A percentile compares a stretch with the other conserved stretches of the same genome.
phyloP scores from a whole-genome alignment of 495 filamentous ascomycete species.

The Darksidea phi region DNA sequence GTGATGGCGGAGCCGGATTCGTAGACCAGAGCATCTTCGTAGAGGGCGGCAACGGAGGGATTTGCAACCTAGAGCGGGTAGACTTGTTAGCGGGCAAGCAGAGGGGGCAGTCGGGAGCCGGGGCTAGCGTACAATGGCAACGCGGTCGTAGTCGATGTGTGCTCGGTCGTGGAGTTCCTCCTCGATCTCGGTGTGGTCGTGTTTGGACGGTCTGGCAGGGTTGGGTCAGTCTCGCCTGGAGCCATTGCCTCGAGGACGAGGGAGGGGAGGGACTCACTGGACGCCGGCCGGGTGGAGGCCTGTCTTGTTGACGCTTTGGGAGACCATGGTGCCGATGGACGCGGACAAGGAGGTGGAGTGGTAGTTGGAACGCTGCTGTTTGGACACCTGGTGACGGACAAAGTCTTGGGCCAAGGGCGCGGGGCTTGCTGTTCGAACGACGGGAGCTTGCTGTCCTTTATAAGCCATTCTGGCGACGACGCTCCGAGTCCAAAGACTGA shows the following conservation, averaged over 20 bases:
- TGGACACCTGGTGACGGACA: slow-evolving; percentile 58
- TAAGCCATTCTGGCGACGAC: slow-evolving; percentile 24
- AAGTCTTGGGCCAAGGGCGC: slow-evolving; percentile 58
- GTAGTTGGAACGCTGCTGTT: slow-evolving; percentile 64
- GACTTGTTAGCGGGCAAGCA: slow-evolving; percentile 14
- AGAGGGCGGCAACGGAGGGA: slow-evolving; percentile 86
- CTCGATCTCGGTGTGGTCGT: slow-evolving; percentile 92
- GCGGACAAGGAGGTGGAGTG: slow-evolving; percentile 59
- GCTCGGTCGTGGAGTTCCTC: slow-evolving; percentile 97
- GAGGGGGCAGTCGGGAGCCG: slow-evolving; percentile 1
- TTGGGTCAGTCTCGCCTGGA: slow-evolving; percentile 4
- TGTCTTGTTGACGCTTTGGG: slow-evolving; percentile 82
- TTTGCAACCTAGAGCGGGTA: slow-evolving; percentile 69
- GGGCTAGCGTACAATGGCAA: slow-evolving; percentile 77
- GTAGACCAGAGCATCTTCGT: slow-evolving; percentile 99
- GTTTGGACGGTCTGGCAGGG: slow-evolving; percentile 59
- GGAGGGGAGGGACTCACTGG: slow-evolving; percentile 58
- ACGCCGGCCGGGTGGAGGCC: slow-evolving; percentile 88
- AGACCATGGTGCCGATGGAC: slow-evolving; percentile 62
- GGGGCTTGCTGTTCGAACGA: slow-evolving; percentile 48
- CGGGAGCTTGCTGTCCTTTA: slow-evolving; percentile 45
- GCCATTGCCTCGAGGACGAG: slow-evolving; percentile 20
- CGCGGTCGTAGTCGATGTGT: slow-evolving; percentile 98
- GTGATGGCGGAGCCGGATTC: slow-evolving; percentile 97
- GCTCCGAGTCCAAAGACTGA: slow-evolving; percentile 10